These are phyloP conservation scores for Lodderomyces pseudojiufengensis DNA, from an alignment of 1,139 yeast genomes.

Conservation along the genomic window DNA sequence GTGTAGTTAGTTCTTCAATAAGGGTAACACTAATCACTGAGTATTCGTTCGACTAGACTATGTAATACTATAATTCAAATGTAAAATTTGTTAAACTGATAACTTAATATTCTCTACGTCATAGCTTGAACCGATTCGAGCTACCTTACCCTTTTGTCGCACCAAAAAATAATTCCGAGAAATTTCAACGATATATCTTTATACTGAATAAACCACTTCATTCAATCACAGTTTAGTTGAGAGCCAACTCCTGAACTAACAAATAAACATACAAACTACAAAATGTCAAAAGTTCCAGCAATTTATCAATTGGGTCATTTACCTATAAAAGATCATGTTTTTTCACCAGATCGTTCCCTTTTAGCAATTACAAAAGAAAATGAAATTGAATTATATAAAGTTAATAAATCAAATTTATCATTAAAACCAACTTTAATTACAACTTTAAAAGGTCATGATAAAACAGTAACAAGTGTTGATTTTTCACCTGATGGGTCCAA, in stretches of 20 bases:
- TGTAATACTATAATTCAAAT: too few species aligned
- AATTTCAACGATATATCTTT: constrained; percentile 14
- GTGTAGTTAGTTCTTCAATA: too few species aligned
- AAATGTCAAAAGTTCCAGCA: constrained; percentile 28
- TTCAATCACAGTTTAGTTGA: constrained; percentile 26
- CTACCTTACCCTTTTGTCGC: too few species aligned
- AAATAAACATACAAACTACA: neutral
- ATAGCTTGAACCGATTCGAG: too few species aligned
- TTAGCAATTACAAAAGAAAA: constrained; percentile 82
- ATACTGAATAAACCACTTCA: too few species aligned
- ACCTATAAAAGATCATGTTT: constrained; percentile 90
- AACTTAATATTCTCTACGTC: too few species aligned
- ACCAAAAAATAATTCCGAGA: too few species aligned
- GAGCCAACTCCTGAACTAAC: constrained; percentile 28
- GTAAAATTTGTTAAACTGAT: too few species aligned
- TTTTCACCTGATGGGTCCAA: constrained; percentile 77
- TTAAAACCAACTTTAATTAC: constrained; percentile 53
- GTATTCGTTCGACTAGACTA: too few species aligned
- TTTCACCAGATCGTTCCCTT: constrained; percentile 61
- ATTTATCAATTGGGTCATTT: constrained; percentile 69
- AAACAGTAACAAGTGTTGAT: constrained; percentile 92
- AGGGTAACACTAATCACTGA: too few species aligned
- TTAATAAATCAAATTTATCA: constrained; percentile 32
- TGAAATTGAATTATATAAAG: constrained; percentile 69
- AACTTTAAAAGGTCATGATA: constrained; percentile 80